Base-by-base conservation (phyloP, 1,284 basidiomycete species). In the Puccinia triticina region DNA sequence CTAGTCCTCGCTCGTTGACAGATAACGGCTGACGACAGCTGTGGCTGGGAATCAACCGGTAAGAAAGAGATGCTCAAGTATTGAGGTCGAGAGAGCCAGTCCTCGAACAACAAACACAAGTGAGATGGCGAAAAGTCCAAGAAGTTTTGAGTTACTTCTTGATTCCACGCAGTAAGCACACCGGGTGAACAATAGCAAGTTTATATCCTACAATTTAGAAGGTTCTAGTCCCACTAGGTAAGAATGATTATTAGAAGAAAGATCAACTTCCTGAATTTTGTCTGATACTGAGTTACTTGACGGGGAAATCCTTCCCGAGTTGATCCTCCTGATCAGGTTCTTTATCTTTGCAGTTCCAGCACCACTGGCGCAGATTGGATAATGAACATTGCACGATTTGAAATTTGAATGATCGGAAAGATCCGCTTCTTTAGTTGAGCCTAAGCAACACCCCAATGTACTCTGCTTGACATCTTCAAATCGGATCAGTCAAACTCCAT, bases 161-260 rank as follows among this genome's bases (percentile, higher is more conserved):
- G 66, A 69, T 43, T 26, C 4, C 40, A n/a, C n/a, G 8, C 37
- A 67, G 2, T 21, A 26, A 43, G 18, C 34, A 43, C 64, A 67
- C 64, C 23, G n/a, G 18, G 64, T 67, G 37, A 43, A 67, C 32
- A 32, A 61, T 34, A 5, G 32, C 11, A 61, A 61, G 8, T 43
- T 66, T 66, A 66, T 66, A 66, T 66, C 21, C 37, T 34, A 43
- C 37, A 37, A 43, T 66, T 40, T n/a, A 18, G n/a, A 48, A 46
- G n/a, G 59, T 61, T 11, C 12, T 61, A 32, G 59, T 61, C 14
- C 2, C 34, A 32, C 59, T 34, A 61, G 29, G n/a, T 23, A 69
- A 69, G 66, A 69, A 69, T 69, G n/a, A 69, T 69, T 69, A 69
- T 37, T 69, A 16, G n/a, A 11, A 69, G 66, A 69, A 69, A 69